Base-by-base conservation (phyloP, 2,329 filamentous ascomycete genomes). In the Endoconidiophora laricicola region DNA sequence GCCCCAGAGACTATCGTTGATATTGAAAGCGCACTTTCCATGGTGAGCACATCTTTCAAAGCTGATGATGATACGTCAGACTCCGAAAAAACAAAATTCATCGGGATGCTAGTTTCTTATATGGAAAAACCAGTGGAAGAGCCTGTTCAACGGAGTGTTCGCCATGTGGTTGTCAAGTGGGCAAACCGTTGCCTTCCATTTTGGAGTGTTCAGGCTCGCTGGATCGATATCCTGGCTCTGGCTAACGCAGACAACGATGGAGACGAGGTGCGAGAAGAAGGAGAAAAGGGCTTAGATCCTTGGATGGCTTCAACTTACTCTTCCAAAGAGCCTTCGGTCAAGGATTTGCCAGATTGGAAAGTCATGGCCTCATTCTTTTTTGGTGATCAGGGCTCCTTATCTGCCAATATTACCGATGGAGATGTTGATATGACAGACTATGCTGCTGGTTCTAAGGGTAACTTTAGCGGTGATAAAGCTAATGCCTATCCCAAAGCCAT, bases 121-220 rank as follows among this genome's bases (percentile, higher is more conserved):
- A 84, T 86, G 73, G 68, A 66, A 43, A 66, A 74, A 1, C 58
- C 67, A 0, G 69, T 74, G 14, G 65, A 66, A 4, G 58, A 62
- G 2, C 66, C 68, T n/a, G 68, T 74, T 14, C 68, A 79, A n/a
- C 74, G 82, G 56, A 88, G 83, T 58, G 83, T 83, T 33, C 78
- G 85, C 6, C 91, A 88, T 64, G 81, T 86, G 18, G 81, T 81
- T 22, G 80, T 91, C 6, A 84, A 91, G 52, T 95, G 90, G 71
- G 86, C 86, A 9, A 96, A 96, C 60, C 76, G 85, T 46, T 94
- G 86, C 58, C 69, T 98, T 4, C 76, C 82, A 1, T 95, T 86
- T 57, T 72, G 72, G 18, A 86, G 94, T 58, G 72, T 86, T 7
- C 70, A 81, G 37, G 91, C 79, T 23, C 77, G 91, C 45, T 95